Conservation (phyloP, 805 yeast species). For the Brettanomyces sp. region DNA sequence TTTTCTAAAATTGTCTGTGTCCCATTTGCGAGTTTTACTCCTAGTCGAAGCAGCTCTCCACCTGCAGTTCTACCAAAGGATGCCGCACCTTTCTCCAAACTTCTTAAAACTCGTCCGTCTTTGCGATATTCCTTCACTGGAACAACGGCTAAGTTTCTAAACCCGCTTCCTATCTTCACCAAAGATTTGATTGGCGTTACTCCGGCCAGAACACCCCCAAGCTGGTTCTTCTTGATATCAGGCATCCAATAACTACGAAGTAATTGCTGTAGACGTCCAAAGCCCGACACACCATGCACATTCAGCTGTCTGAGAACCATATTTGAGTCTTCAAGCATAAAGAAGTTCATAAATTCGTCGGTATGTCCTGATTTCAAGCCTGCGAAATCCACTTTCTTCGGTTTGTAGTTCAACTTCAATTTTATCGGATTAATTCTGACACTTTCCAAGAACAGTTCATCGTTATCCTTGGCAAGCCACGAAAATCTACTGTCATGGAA, state of each 20-base stretch:
- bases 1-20: constrained; percentile 74
- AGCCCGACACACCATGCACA: constrained; percentile 71
- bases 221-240: constrained; percentile 72
- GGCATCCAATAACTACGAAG: constrained; percentile 80
- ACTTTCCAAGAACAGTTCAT: constrained; percentile 58
- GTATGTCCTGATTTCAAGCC: constrained; percentile 83
- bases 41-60: constrained; percentile 70
- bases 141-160: constrained; percentile 60
- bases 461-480: constrained; percentile 34
- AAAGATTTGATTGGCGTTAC: constrained; percentile 73
- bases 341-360: constrained; percentile 80
- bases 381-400: constrained; percentile 76
- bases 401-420: constrained; percentile 80
- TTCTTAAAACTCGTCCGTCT: constrained; percentile 60
- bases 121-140: constrained; percentile 68
- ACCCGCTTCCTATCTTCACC: constrained; percentile 69
- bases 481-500: constrained; percentile 67
- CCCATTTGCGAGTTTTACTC: constrained; percentile 81
- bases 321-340: constrained; percentile 78
- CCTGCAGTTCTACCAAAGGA: constrained; percentile 71
- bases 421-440: constrained; percentile 51
- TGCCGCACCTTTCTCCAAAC: constrained; percentile 66
- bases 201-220: constrained; percentile 76
- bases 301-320: constrained; percentile 52
- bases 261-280: constrained; percentile 43